phyloP scores from a whole-genome alignment of 108 stramenopile genomes.

The Epipyxis sp. region DNA sequence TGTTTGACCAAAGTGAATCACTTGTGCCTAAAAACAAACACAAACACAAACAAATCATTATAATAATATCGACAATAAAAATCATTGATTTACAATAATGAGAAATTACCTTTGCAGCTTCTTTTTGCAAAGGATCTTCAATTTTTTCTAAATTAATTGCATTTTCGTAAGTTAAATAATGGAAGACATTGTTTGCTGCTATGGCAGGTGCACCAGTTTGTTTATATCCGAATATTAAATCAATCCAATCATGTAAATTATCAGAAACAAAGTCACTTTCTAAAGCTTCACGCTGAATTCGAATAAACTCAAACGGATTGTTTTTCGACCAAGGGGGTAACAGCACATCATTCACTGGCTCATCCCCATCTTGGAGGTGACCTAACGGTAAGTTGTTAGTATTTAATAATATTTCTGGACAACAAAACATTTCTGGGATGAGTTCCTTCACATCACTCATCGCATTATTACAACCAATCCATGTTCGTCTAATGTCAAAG shows the following conservation, averaged over 20 bases:
- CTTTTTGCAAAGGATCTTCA: slow-evolving; percentile 71
- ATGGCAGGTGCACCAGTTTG: slow-evolving; percentile 78
- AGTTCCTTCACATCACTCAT: slow-evolving; percentile 70
- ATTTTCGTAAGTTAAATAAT: slow-evolving; percentile 94
- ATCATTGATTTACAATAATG: no score
- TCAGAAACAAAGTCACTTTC: slow-evolving; percentile 85
- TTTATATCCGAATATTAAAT: slow-evolving; percentile 91
- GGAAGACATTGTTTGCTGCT: slow-evolving; percentile 84
- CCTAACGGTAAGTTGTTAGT: slow-evolving; percentile 80
- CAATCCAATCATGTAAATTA: slow-evolving; percentile 87
- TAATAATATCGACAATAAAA: background rate
- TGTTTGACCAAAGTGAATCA: slow-evolving; percentile 93
- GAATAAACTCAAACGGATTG: slow-evolving; percentile 81
- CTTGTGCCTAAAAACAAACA: slow-evolving; percentile 68
- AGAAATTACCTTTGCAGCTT: slow-evolving; percentile 58
- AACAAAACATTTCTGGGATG: slow-evolving; percentile 82
- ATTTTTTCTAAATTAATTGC: slow-evolving; percentile 89
- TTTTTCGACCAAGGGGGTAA: slow-evolving; percentile 93
- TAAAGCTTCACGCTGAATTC: slow-evolving; percentile 79
- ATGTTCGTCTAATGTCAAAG: slow-evolving; percentile 35
- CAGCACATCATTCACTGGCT: slow-evolving; percentile 77
- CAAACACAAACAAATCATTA: background rate
- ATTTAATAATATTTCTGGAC: slow-evolving; percentile 80
- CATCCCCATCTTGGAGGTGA: slow-evolving; percentile 64
- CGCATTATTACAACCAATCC: slow-evolving; percentile 38